Evolutionary conservation across 441 rosid genomes (phyloP).

Genomic region (Raphanus hybrid): DNA sequence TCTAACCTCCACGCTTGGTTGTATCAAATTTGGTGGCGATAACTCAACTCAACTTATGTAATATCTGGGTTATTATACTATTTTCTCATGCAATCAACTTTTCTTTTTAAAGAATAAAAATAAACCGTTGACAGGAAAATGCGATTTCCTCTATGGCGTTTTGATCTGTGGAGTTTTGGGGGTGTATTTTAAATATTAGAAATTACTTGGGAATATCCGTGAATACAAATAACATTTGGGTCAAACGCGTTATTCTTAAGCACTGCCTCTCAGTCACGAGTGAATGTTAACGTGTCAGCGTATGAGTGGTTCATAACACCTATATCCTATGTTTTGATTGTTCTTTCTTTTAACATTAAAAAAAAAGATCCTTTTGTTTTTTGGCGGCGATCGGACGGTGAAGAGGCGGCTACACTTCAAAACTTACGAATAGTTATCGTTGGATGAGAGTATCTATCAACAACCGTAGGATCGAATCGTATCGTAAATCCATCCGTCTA

Average conservation of each 20-base stretch:
- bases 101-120: too few species aligned
- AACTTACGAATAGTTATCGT: slow-evolving; percentile 57
- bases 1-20: too few species aligned
- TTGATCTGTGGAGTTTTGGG: background rate
- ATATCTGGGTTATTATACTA: too few species aligned
- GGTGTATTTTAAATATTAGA: too few species aligned
- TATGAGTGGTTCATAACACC: background rate
- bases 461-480: slow-evolving; percentile 49
- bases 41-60: too few species aligned
- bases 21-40: too few species aligned
- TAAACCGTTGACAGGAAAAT: too few species aligned
- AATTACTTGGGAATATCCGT: background rate
- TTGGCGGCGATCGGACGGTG: slow-evolving; percentile 57
- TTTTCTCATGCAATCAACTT: too few species aligned
- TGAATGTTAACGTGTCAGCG: slow-evolving; percentile 16
- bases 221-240: background rate
- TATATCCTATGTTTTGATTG: background rate
- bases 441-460: slow-evolving; percentile 32
- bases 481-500: slow-evolving; percentile 59
- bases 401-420: slow-evolving; percentile 16
- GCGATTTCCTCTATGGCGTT: too few species aligned
- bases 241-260: background rate
- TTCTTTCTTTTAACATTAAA: background rate
- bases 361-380: background rate
- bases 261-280: background rate